Percentiles rank a stretch among this genome's conserved stretches.
Conservation (phyloP, 768 basidiomycete species). For the Lentinula sp. region DNA sequence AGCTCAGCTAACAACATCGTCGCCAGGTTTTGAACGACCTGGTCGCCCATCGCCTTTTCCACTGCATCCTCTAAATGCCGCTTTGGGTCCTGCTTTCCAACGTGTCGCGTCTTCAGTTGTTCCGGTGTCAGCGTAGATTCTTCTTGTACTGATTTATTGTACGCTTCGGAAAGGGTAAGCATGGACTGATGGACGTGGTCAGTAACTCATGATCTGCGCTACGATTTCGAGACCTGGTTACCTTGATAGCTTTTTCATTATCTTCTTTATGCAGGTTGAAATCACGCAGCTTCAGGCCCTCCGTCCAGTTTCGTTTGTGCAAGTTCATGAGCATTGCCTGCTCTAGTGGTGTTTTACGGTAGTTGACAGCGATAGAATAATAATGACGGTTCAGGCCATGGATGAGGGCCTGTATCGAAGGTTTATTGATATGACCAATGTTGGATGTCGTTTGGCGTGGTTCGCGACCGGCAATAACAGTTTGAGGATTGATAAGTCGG, state of each 20-base stretch:
- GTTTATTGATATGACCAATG: conserved; percentile 98
- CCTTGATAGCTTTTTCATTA: conserved; percentile 95
- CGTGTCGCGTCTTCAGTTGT: conserved; percentile 94
- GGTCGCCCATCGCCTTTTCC: conserved; percentile 96
- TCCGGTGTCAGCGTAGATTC: conserved; percentile 92
- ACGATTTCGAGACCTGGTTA: conserved; percentile 22
- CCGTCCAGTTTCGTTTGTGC: conserved; percentile 99
- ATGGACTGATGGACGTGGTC: conserved; percentile 57
- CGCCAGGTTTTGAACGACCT: conserved; percentile 91
- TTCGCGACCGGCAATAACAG: conserved; percentile 87
- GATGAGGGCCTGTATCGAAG: conserved; percentile 97
- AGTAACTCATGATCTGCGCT: conserved; percentile 10
- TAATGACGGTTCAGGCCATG: conserved; percentile 98
- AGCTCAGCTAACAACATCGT: conserved; percentile 94
- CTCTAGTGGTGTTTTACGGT: conserved; percentile 96
- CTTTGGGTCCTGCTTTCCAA: conserved; percentile 97
- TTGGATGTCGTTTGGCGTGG: conserved; percentile 97
- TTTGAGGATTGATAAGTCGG: conserved; percentile 89
- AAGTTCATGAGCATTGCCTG: conserved; percentile 99
- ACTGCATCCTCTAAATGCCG: conserved; percentile 96
- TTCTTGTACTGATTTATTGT: conserved; percentile 98
- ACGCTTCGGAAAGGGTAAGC: conserved; percentile 87
- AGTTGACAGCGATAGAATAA: conserved; percentile 96
- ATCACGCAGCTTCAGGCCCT: conserved; percentile 88
- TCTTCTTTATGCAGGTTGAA: conserved; percentile 82